These are phyloP conservation scores for Sordariomycetes sp. DNA, from an alignment of 2,329 filamentous ascomycete species.

Conservation along the genomic window DNA sequence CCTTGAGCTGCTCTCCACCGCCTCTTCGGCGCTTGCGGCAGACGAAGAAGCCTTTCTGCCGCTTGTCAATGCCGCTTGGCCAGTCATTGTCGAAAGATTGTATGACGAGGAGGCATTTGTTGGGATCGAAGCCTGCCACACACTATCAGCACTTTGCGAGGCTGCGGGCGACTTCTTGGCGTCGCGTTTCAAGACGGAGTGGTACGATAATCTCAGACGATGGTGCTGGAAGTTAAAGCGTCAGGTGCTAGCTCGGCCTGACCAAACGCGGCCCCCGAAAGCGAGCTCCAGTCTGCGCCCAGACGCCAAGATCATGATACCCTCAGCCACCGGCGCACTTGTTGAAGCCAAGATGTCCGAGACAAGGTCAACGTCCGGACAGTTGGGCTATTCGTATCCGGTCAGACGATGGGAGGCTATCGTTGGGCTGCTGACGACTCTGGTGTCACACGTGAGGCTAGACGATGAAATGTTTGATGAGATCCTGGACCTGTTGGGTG, in stretches of 20 bases:
- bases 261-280: not conserved
- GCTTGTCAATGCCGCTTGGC: conserved; percentile 85
- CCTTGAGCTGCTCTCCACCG: conserved; percentile 65
- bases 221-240: conserved; percentile 37
- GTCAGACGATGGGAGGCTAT: conserved; percentile 57
- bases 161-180: conserved; percentile 74
- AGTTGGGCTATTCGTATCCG: conserved; percentile 52
- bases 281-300: conserved; percentile 11
- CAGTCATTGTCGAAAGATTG: conserved; percentile 61
- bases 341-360: conserved; percentile 9
- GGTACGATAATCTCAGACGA: conserved; percentile 43
- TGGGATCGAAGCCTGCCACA: conserved; percentile 58
- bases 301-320: conserved; percentile 19
- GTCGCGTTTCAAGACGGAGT: conserved; percentile 66
- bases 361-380: conserved; percentile 14
- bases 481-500: conserved; percentile 52
- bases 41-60: conserved; percentile 83
- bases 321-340: conserved; percentile 14
- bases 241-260: not conserved
- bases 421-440: conserved; percentile 45
- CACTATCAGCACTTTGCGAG: conserved; percentile 59
- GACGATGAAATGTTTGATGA: conserved; percentile 64
- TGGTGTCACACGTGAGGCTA: conserved; percentile 56
- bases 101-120: conserved; percentile 62
- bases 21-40: conserved; percentile 60